Evolutionary conservation across 106 monocot genomes (phyloP), one percentile per base, ranked within the genome.

Genomic region (Dioscorea dumetorum): DNA sequence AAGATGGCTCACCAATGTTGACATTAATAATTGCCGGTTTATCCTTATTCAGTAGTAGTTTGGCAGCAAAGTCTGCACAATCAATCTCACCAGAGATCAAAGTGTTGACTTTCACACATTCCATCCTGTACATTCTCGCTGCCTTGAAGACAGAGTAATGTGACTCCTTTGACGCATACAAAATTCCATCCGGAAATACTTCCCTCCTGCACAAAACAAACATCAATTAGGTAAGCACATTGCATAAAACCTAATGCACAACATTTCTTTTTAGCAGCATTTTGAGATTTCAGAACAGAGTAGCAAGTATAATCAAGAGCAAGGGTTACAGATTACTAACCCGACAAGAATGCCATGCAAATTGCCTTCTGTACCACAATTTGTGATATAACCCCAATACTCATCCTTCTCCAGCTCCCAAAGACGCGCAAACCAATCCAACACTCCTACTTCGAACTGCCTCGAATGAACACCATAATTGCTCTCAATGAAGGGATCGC

Each of bases 361-460:
- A 72, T 94, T 94, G 24, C 93, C 93, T 72, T 94, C 93, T 7
- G 93, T 89, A 6, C 93, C 93, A n/a, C 89, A 86, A 61, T 84
- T 94, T 16, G 89, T 94, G 64, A 94, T 86, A 69, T 94, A 94
- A 59, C 93, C 93, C 93, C 89, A 89, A 33, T 93, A 94, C 62
- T 89, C 89, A 74, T 84, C 59, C 79, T 82, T 86, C 24, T 94
- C 86, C 32, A 89, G 57, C 56, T 89, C 93, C 93, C 93, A 94
- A 34, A 94, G 81, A 48, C 83, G 86, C 70, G 89, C 93, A 72
- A 94, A 94, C 93, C 86, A 89, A 67, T 89, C 89, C 22, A 94
- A 64, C 10, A 94, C 89, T 0, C 86, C 89, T 16, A 93, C 85
- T 77, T 94, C 86, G 72, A 94, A 94, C 72, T 89, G 83, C 57